These are phyloP conservation scores for Aureobasidium sp. DNA, from an alignment of 2,329 filamentous ascomycete species.

Conservation along the genomic window DNA sequence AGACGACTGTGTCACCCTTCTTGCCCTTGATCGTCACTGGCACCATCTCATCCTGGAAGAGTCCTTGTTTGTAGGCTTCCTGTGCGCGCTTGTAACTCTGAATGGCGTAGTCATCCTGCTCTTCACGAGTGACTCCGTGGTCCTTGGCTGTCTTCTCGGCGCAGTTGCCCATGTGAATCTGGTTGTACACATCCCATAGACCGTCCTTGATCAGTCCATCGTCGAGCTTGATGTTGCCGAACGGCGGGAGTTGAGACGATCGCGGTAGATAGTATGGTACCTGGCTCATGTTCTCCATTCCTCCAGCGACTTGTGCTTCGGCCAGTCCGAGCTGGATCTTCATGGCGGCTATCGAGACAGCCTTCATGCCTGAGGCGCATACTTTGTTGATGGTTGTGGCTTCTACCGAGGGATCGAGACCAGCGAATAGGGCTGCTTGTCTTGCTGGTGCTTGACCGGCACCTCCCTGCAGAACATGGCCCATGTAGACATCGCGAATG, in stretches of 20 bases:
- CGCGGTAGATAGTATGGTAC: conserved; percentile 86
- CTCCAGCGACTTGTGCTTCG: conserved; percentile 83
- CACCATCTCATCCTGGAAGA: conserved; percentile 83
- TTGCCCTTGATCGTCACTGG: conserved; percentile 76
- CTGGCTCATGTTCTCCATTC: conserved; percentile 96
- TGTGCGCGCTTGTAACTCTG: conserved; percentile 83
- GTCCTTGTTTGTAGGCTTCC: conserved; percentile 72
- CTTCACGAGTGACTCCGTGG: conserved; percentile 67
- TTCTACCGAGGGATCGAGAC: conserved; percentile 52
- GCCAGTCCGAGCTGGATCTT: conserved; percentile 88
- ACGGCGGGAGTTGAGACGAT: conserved; percentile 71
- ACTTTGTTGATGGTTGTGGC: conserved; percentile 96
- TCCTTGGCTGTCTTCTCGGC: conserved; percentile 93
- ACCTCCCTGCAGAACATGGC: conserved; percentile 78
- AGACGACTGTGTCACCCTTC: conserved; percentile 74
- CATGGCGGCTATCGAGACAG: conserved; percentile 81
- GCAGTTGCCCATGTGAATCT: conserved; percentile 97
- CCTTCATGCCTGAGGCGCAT: conserved; percentile 90
- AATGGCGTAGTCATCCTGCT: conserved; percentile 88
- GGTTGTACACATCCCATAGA: conserved; percentile 90
- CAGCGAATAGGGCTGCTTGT: conserved; percentile 83
- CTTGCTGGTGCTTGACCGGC: conserved; percentile 87
- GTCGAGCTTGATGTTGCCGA: conserved; percentile 79
- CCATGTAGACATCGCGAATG: conserved; percentile 94
- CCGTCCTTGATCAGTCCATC: conserved; percentile 94